Base-by-base conservation (phyloP, 441 rosid species). In the Adansonia grandidieri region DNA sequence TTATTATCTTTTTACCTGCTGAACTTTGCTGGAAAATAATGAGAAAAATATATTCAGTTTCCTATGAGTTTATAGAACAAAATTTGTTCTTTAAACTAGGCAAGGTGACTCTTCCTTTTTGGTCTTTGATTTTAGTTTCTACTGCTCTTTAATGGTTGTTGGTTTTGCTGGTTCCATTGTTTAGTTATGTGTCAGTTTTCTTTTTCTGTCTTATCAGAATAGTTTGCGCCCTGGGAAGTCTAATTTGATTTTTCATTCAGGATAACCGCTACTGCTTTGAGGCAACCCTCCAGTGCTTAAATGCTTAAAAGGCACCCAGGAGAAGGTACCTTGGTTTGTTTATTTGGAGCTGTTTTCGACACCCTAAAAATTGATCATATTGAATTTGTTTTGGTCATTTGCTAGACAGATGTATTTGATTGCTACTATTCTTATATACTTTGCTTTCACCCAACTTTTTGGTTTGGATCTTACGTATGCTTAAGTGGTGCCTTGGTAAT, bases 261-360 rank as follows among this genome's bases (percentile, higher is more conserved):
- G 98, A 89, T 84, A 80, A 77, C 88, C 77, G 84, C 87, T 84
- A 89, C 84, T 85, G 93, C 93, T 89, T 83, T 90, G 95, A 85
- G 97, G 91, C 91, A 86, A 81, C 80, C 86, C 88, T 90, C 94
- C 87, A 85, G 91, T 89, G 92, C 89, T 89, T 94, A 89, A 81
- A 84, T 91, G 97, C 88, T 91, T 89, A 80, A 88, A 86, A 88
- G 94, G 93, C 95, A 90, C 90, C 87, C 93, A 82, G 96, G 93
- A 91, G 98, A 97, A 97, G 99, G 99, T 97, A 97, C 86, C 92
- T 88, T 93, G 96, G 97, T 89, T 85, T 90, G 94, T 88, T 88
- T 84, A 82, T 81, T 88, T 81, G 92, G 94, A 88, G 77, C 83
- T 87, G 70, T 80, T 79, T 67, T 67, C 80, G 83, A 85, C 77